Evolutionary conservation across 2,329 filamentous ascomycete genomes (phyloP).

Genomic region (Fusarium sp.): DNA sequence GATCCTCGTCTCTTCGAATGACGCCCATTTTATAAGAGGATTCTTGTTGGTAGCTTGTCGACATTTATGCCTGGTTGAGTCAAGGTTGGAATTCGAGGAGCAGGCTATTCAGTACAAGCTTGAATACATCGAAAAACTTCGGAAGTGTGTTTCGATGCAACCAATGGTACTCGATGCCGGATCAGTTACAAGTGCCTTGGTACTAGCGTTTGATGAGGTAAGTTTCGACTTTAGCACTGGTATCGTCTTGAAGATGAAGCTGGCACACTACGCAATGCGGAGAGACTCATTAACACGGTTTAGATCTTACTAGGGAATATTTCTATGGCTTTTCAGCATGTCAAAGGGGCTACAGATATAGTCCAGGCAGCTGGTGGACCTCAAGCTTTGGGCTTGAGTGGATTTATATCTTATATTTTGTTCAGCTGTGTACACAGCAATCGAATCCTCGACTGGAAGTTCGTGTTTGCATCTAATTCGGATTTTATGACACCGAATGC

Average conservation of each 20-base stretch:
- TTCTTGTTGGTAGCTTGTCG: background rate
- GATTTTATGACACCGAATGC: background rate
- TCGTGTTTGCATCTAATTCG: background rate
- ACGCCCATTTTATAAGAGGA: background rate
- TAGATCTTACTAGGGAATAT: background rate
- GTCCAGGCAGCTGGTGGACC: background rate
- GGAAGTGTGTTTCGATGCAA: background rate
- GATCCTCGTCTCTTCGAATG: background rate
- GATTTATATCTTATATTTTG: background rate
- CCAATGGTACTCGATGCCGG: background rate
- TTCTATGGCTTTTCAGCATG: background rate
- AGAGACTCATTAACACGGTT: accelerated
- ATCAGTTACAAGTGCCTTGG: background rate
- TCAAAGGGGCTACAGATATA: background rate
- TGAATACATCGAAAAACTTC: background rate
- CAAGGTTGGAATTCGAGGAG: background rate
- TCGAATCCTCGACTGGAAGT: background rate
- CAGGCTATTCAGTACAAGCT: background rate
- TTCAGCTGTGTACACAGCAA: background rate
- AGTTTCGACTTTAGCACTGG: background rate
- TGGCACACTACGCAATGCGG: too few species aligned
- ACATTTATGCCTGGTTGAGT: background rate
- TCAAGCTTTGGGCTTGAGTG: background rate
- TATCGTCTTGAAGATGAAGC: too few species aligned
- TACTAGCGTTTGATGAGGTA: background rate